phyloP scores from a whole-genome alignment of 768 basidiomycete genomes.

The Cyclocybe cylindracea region DNA sequence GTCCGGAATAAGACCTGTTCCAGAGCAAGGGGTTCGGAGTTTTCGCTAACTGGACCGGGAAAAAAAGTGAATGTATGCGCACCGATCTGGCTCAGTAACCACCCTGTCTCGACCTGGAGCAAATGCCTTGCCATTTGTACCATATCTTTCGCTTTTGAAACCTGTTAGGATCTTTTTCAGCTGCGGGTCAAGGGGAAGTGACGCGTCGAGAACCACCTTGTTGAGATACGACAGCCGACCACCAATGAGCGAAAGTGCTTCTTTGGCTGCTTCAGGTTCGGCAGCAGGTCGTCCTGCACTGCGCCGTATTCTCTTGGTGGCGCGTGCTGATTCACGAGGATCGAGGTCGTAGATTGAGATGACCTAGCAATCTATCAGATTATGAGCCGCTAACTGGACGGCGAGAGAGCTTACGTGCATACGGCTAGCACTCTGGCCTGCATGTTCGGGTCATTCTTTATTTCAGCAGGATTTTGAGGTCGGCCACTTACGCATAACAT shows the following conservation, averaged over 20 bases:
- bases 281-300: constrained; percentile 32
- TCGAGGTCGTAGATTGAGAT: constrained; percentile 74
- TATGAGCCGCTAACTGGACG: background rate
- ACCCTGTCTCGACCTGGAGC: constrained; percentile 73
- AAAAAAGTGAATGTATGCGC: constrained; percentile 3
- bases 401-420: constrained; percentile 56
- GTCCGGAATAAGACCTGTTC: constrained; percentile 67
- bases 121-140: constrained; percentile 62
- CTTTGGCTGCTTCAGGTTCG: constrained; percentile 33
- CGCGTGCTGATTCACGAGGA: constrained; percentile 55
- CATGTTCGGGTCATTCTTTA: constrained; percentile 7
- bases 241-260: constrained; percentile 66
- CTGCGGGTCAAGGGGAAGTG: background rate
- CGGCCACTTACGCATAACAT: constrained; percentile 55
- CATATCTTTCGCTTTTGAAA: constrained; percentile 64
- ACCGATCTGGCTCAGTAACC: constrained; percentile 80
- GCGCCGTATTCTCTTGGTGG: constrained; percentile 53
- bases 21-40: background rate
- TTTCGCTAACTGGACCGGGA: too few species aligned
- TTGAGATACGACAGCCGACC: constrained; percentile 81
- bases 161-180: constrained; percentile 23
- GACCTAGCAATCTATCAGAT: constrained; percentile 38
- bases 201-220: constrained; percentile 34
- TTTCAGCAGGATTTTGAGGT: constrained; percentile 1
- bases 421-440: constrained; percentile 69